phyloP scores from a whole-genome alignment of 306 rosid species.

The Heteromeles arbutifolia region DNA sequence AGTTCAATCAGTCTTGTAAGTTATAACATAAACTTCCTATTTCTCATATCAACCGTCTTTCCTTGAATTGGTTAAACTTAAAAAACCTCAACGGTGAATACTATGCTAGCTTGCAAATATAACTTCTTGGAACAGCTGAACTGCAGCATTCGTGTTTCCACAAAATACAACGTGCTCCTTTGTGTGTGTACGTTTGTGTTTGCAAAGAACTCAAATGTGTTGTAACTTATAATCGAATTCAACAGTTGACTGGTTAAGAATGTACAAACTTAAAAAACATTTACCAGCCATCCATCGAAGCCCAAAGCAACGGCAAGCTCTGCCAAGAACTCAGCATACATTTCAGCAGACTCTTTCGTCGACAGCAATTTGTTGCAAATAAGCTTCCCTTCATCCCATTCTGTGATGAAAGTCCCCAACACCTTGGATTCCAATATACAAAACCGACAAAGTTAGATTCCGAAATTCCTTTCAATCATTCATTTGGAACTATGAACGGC shows the following conservation, averaged over 20 bases:
- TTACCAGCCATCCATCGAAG: conserved; percentile 98
- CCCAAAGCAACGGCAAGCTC: conserved; percentile 79
- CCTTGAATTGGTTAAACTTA: background rate
- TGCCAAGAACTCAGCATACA: conserved; percentile 69
- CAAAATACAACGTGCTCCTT: background rate
- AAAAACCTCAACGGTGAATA: background rate
- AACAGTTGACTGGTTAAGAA: conserved; percentile 1
- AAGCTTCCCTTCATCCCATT: conserved; percentile 67
- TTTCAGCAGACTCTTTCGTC: conserved; percentile 63
- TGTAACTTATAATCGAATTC: background rate
- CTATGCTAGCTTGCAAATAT: background rate
- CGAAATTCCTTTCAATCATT: background rate
- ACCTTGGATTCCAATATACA: conserved; percentile 39
- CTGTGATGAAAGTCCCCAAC: conserved; percentile 85
- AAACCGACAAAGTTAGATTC: conserved; percentile 6
- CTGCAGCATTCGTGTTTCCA: background rate
- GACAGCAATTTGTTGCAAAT: conserved; percentile 47
- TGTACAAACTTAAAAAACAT: conserved; percentile 15
- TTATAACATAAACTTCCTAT: background rate
- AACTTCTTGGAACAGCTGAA: background rate
- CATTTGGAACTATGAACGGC: background rate
- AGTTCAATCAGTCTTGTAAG: background rate
- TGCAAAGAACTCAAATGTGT: background rate
- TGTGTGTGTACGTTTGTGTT: background rate
- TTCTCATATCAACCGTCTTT: background rate